Base-by-base conservation (phyloP, 129 eudicot species). In the Flaveria trinervia region DNA sequence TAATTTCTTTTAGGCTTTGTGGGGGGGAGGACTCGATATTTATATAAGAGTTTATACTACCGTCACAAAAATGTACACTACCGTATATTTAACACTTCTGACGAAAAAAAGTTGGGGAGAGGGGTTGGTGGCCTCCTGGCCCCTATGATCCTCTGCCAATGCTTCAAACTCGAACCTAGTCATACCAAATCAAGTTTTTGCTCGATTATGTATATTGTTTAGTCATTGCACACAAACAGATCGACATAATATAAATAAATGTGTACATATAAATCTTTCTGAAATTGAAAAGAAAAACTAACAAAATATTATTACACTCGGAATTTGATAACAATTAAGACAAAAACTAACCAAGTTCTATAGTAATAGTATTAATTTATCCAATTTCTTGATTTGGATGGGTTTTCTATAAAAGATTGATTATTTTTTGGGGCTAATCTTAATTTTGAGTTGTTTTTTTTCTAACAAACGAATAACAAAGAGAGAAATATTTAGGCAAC, bases 331-430 rank as follows among this genome's bases (percentile, higher is more conserved):
- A 14, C 16, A 76, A n/a, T 7, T 22, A 3, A 28, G 7, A 55
- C 41, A 36, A 71, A 71, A 33, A 18, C 79, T 73, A 80, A 45
- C 26, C 75, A 54, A 66, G 3, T 54, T 66, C 66, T 73, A 66
- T 80, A 30, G 41, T 36, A 45, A 8, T 73, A 65, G 70, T 56
- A 65, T 65, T 11, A 59, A 6, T 65, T 66, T 70, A 73, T 80
- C 75, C 84, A 46, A 28, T 43, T 51, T 28, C 70, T 66, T 73
- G 64, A 65, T 73, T 66, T 66, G 75, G 79, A 80, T 80, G 70
- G 25, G 13, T 61, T 50, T 72, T 57, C 60, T 17, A 43, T 36
- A 1, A 66, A 65, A 36, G 41, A 80, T 43, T 64, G 9, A 52
- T 52, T 77, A 76, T 78, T 50, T 79, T 64, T 52, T 12, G 8